Conservation (phyloP, 345 rosid species). For the Populus euphratica region DNA sequence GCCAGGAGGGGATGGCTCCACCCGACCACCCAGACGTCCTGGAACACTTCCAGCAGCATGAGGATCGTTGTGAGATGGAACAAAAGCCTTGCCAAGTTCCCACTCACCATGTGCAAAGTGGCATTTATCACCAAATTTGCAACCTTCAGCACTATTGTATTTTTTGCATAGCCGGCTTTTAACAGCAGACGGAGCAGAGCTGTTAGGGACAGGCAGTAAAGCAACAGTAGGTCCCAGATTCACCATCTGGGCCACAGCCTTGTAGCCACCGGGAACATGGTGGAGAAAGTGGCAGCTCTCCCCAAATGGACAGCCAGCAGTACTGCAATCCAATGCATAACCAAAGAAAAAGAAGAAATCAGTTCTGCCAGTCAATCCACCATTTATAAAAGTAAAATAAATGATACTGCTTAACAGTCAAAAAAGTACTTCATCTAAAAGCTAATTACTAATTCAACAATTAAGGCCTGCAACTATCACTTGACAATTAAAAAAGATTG, state of each 20-base stretch:
- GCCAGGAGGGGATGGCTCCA: slow-evolving; percentile 38
- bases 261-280: slow-evolving; percentile 75
- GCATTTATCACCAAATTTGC: slow-evolving; percentile 72
- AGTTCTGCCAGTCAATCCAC: neutral
- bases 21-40: slow-evolving; percentile 43
- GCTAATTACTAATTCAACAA: neutral
- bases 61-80: slow-evolving; percentile 46
- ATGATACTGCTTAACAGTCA: neutral
- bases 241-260: slow-evolving; percentile 75
- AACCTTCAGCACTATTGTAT: slow-evolving; percentile 55
- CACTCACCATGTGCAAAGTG: slow-evolving; percentile 75
- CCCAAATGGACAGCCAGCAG: slow-evolving; percentile 87
- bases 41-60: slow-evolving; percentile 41
- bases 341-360: neutral
- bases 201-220: slow-evolving; percentile 36
- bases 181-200: slow-evolving; percentile 33
- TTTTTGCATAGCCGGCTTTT: slow-evolving; percentile 66
- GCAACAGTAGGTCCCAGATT: slow-evolving; percentile 47
- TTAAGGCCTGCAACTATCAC: neutral
- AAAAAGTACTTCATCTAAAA: neutral
- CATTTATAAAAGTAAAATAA: neutral
- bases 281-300: slow-evolving; percentile 89
- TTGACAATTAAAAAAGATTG: neutral
- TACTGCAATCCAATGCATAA: slow-evolving; percentile 46
- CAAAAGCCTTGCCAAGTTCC: slow-evolving; percentile 58